Evolutionary conservation across 2,329 filamentous ascomycete species (phyloP), one percentile per base, ranked within the genome.

Genomic region (Venturiaceae sp.): DNA sequence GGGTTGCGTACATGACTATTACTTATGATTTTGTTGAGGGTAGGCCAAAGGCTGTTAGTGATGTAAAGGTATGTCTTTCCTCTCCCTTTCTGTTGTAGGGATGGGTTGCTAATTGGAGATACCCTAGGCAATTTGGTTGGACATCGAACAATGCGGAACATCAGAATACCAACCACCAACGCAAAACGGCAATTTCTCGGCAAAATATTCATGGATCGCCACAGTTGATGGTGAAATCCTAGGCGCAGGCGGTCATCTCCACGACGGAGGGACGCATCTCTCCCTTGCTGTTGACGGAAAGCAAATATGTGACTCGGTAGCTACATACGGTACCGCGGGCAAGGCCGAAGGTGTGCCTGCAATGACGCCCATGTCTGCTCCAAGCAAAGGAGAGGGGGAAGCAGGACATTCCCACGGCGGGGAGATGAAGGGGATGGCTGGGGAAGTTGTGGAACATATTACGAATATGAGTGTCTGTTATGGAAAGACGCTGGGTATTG

Each of bases 121-220:
- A n/a, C n/a, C n/a, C n/a, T n/a, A n/a, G n/a, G n/a, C 54, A 14
- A 53, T 56, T 21, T 56, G 54, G 54, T 53, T 56, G 11, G 54
- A 56, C 37, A 23, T 53, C 9, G 34, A 8, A 11, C 32, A 56
- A 30, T 56, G 54, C 37, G 54, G 54, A 14, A 56, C 54, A 11
- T 56, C 37, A 14, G 54, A 56, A 30, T 14, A 56, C 32, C 13
- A 11, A 11, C 8, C 54, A 30, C 32, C 54, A 14, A 11, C 9
- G 34, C 33, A 56, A 23, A 14, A 8, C 11, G 54, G 54, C 8
- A 54, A 56, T 9, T 56, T 56, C 26, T 13, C 8, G 37, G 54
- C 53, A 7, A 8, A 9, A 9, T 11, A 56, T 8, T 9, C 34
- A 16, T 56, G 54, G 54, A 56, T 34, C 13, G 14, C 54, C 11